Evolutionary conservation across 495 filamentous ascomycete species (phyloP), one percentile per base, ranked within the genome.

Genomic region (Cetradonia linearis): DNA sequence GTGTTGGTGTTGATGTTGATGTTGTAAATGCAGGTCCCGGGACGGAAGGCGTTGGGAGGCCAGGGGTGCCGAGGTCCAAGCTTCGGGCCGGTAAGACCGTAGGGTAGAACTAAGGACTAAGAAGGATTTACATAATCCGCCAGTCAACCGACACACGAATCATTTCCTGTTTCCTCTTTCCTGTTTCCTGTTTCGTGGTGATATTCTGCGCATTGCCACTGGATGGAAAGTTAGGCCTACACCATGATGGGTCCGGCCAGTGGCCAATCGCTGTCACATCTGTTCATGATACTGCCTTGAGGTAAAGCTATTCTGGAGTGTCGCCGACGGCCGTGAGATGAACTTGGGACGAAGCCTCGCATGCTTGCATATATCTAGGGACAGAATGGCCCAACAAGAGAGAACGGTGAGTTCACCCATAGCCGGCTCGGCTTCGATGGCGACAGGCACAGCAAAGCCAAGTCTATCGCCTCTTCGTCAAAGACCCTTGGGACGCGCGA

Each of bases 401-500:
- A 40, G 37, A 16, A 46, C 55, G 5, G 54, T 50, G 34, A 65
- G 37, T 54, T 49, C 59, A 8, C 33, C 63, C 11, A 49, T 14
- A 0, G 37, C 42, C 28, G 53, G 58, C n/a, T 10, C 52, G 4
- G 44, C 53, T 10, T 44, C 42, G 31, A 47, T 38, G 25, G 57
- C 58, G 5, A 63, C 60, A 53, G 38, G 36, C 14, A 65, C 55
- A 37, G 55, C 38, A 18, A 57, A 38, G n/a, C 53, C 59, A 20
- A 64, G 53, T 46, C 49, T 61, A 27, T 63, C 62, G 18, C 66
- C 67, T n/a, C 66, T 77, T 42, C 77, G 73, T 30, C 75, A 74
- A 63, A 73, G 76, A 20, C 69, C 74, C 13, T 66, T 72, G 31
- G 62, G 68, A 55, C 74, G 76, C 30, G 65, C 77, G 46, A 69